A percentile compares a stretch with the other conserved stretches of the same genome.
phyloP scores from a whole-genome alignment of 495 filamentous ascomycete species.

The Podospora australis region DNA sequence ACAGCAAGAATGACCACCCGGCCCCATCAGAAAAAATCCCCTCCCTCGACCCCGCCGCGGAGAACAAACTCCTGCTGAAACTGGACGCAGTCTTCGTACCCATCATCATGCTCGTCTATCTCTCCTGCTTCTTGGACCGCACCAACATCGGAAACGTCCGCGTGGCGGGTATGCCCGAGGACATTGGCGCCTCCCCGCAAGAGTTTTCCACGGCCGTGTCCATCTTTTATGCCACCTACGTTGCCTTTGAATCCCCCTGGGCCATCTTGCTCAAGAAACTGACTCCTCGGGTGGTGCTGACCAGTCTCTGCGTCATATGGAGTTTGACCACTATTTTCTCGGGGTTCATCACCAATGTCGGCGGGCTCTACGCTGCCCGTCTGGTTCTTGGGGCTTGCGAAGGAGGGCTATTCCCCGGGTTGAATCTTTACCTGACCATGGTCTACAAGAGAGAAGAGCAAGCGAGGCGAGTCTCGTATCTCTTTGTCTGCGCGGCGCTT shows the following conservation, averaged over 20 bases:
- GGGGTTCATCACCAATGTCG: slow-evolving; percentile 45
- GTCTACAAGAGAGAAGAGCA: slow-evolving; percentile 56
- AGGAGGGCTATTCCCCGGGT: slow-evolving; percentile 66
- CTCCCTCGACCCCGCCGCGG: slow-evolving; percentile 44
- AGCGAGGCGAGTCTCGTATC: slow-evolving; percentile 56
- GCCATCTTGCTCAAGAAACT: slow-evolving; percentile 70
- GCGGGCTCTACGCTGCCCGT: slow-evolving; percentile 43
- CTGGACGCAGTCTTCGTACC: slow-evolving; percentile 47
- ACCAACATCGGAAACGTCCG: slow-evolving; percentile 46
- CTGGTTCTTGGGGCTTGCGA: slow-evolving; percentile 52
- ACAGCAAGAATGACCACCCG: no score
- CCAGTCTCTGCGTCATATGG: slow-evolving; percentile 54
- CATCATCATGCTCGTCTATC: slow-evolving; percentile 47
- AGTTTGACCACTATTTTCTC: slow-evolving; percentile 48
- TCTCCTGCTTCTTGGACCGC: slow-evolving; percentile 55
- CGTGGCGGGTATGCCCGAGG: slow-evolving; percentile 37
- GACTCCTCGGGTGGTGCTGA: slow-evolving; percentile 51
- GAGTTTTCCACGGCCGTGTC: slow-evolving; percentile 57
- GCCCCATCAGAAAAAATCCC: not conserved
- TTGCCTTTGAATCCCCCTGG: slow-evolving; percentile 68
- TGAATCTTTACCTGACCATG: slow-evolving; percentile 78
- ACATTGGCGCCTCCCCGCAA: slow-evolving; percentile 49
- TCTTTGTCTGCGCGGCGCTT: slow-evolving; percentile 74
- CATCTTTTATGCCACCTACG: slow-evolving; percentile 81
- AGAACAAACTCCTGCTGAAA: slow-evolving; percentile 45